Evolutionary conservation across 495 filamentous ascomycete genomes (phyloP).

Genomic region (Sordaria brevicollis): DNA sequence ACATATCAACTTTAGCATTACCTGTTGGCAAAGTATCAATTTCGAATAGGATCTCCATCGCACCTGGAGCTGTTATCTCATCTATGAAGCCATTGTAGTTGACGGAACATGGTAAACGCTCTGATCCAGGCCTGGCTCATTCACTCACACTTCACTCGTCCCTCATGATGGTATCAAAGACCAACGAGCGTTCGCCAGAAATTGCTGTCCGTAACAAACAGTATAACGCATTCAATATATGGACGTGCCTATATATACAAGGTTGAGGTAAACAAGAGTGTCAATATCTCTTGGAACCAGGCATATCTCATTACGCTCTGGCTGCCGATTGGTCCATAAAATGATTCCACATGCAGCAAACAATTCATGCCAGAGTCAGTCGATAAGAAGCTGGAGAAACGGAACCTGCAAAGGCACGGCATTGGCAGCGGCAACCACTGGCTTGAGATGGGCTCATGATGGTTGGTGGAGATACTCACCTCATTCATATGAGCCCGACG

Average conservation of each 20-base stretch:
- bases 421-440: background rate
- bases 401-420: background rate
- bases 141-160: background rate
- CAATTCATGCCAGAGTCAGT: background rate
- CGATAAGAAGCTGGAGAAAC: background rate
- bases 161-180: background rate
- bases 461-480: background rate
- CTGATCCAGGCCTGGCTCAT: background rate
- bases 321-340: background rate
- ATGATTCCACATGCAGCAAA: background rate
- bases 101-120: background rate
- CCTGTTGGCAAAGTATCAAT: background rate
- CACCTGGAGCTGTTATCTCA: background rate
- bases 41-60: background rate
- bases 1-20: background rate
- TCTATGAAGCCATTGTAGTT: background rate
- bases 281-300: background rate
- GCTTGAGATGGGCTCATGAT: background rate
- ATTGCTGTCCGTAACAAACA: background rate
- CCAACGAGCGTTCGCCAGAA: background rate
- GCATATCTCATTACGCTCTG: background rate
- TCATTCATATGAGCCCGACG: background rate
- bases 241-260: background rate
- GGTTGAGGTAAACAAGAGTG: background rate
- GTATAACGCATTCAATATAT: background rate